These are phyloP conservation scores for Mangifera indica DNA, from an alignment of 345 rosid genomes.

Conservation along the genomic window DNA sequence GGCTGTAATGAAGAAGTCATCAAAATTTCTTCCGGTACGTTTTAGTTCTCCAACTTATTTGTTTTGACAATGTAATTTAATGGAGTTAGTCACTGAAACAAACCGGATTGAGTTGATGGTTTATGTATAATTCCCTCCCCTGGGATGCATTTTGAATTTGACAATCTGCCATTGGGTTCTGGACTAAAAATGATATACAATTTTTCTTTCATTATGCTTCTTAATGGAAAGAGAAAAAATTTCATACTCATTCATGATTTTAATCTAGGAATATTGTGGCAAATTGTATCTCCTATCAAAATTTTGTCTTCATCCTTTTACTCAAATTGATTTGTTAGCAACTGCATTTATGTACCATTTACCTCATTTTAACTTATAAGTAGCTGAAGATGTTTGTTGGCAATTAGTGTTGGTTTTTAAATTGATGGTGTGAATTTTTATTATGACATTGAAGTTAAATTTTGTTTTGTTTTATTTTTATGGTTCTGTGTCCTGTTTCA, in stretches of 20 bases:
- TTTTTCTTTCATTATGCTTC: not conserved
- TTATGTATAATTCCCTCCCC: not conserved
- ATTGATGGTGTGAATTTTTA: not conserved
- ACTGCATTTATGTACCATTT: not conserved
- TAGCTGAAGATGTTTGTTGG: not conserved
- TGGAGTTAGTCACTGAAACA: constrained; percentile 1
- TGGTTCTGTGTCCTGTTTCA: not conserved
- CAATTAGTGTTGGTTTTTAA: not conserved
- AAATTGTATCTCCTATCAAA: not conserved
- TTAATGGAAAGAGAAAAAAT: constrained; percentile 5
- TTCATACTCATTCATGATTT: not conserved
- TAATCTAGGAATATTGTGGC: not conserved
- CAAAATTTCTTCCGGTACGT: constrained; percentile 87
- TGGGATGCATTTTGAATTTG: constrained; percentile 1
- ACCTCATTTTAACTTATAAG: not conserved
- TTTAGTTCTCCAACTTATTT: not conserved
- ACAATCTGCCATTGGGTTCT: not conserved
- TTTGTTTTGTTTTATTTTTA: too few species aligned
- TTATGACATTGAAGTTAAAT: not conserved
- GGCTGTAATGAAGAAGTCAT: constrained; percentile 96
- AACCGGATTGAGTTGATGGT: constrained; percentile 8
- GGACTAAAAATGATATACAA: not conserved
- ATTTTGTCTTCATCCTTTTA: not conserved
- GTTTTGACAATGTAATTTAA: constrained; percentile 3
- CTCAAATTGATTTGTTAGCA: not conserved